Conservation (phyloP, 129 eudicot genomes). For the Saposhnikovia divaricata region DNA sequence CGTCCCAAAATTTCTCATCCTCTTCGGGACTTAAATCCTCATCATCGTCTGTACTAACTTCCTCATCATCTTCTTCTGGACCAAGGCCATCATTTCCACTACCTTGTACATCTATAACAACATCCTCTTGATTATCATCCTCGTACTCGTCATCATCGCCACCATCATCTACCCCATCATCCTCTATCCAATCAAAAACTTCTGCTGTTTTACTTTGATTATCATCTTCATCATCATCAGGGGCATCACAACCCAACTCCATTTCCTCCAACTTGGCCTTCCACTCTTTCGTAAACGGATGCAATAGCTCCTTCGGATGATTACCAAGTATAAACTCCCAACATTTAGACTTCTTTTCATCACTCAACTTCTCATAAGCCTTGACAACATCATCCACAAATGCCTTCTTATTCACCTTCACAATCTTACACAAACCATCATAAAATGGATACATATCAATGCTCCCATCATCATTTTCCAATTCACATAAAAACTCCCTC, state of each 20-base stretch:
- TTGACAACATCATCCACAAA: constrained; percentile 96
- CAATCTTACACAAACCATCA: constrained; percentile 78
- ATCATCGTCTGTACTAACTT: constrained; percentile 11
- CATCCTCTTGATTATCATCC: constrained; percentile 30
- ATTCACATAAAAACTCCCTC: constrained; percentile 57
- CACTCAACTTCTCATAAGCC: constrained; percentile 71
- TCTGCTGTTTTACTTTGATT: constrained; percentile 13
- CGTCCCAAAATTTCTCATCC: constrained; percentile 67
- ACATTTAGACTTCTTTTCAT: constrained; percentile 75
- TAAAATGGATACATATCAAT: constrained; percentile 75
- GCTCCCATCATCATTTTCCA: constrained; percentile 68
- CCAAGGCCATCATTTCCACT: constrained; percentile 12
- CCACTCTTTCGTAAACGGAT: constrained; percentile 95
- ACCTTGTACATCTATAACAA: constrained; percentile 33
- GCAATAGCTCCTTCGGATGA: constrained; percentile 76
- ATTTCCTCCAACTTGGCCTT: constrained; percentile 83
- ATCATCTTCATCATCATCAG: constrained; percentile 60
- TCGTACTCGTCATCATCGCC: constrained; percentile 18
- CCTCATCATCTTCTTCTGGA: constrained; percentile 26
- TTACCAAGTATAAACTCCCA: constrained; percentile 62
- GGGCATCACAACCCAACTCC: constrained; percentile 98
- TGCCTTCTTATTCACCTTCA: constrained; percentile 64
- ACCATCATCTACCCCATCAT: constrained; percentile 62
- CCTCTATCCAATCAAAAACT: constrained; percentile 75
- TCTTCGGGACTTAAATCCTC: constrained; percentile 45